Evolutionary conservation across 2,329 filamentous ascomycete genomes (phyloP), one percentile per base, ranked within the genome.

Genomic region (Cadophora luteo-olivacea): DNA sequence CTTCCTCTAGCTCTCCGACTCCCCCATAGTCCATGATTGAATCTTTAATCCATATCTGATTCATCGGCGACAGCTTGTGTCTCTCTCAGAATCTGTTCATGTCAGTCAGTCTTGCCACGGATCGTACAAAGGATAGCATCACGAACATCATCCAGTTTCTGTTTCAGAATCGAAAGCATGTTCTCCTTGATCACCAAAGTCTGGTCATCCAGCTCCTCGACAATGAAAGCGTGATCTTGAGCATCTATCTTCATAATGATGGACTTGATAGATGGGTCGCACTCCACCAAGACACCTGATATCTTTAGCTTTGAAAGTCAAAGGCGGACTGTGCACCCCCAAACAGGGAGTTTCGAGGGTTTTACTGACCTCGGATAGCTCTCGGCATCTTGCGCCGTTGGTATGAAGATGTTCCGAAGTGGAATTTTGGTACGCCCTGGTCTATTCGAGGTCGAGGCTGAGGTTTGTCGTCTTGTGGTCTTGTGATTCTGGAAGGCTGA

Each of bases 211-310:
- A 94, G 85, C 71, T 94, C 91, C 75, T 94, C 91, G 70, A 94
- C 91, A 76, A 95, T 92, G 78, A 89, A 92, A 72, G 90, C 88
- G 79, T 94, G 89, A 73, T 86, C 85, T 67, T 87, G 83, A 75
- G 83, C 86, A 80, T 95, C 90, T 73, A 95, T 92, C 76, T 89
- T 91, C 74, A 92, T 84, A 76, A 95, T 91, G 82, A 94, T 93
- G 71, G 92, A 91, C 81, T 94, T 94, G 85, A 95, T 94, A 55
- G 91, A 92, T n/a, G 92, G 90, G 78, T 95, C 92, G 80, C 91
- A 93, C 80, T 93, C 88, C 80, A 95, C 89, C 72, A 95, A 85
- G 33, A 92, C 89, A 70, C 92, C 92, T 85, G 69, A 41, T 69
- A n/a, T 58, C 14, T 41, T 69, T 52, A 69, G 49, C 41, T 49